Evolutionary conservation across 2,329 filamentous ascomycete genomes (phyloP).

Genomic region (Hypoxylon sp.): DNA sequence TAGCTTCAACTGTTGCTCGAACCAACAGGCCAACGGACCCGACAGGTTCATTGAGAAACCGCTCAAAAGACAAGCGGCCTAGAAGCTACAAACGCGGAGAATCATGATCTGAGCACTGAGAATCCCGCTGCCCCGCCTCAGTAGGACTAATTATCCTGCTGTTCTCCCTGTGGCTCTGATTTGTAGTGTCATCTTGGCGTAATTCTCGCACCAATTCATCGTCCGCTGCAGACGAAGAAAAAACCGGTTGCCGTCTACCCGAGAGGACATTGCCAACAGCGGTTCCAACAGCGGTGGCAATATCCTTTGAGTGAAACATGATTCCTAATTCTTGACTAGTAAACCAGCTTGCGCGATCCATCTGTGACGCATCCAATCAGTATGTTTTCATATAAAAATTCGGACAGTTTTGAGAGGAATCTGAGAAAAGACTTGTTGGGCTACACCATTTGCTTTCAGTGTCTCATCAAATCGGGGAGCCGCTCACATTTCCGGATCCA

Average conservation of each 20-base stretch:
- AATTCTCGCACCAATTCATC: constrained; percentile 12
- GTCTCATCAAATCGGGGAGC: not conserved
- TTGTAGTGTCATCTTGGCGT: constrained; percentile 1
- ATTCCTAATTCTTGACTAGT: constrained; percentile 88
- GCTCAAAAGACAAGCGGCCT: constrained; percentile 10
- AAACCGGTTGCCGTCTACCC: constrained; percentile 54
- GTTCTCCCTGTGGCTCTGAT: not conserved
- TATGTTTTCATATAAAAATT: not conserved
- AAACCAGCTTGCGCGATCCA: constrained; percentile 88
- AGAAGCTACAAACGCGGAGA: constrained; percentile 10
- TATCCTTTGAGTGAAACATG: constrained; percentile 61
- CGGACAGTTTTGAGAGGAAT: not conserved
- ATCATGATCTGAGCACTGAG: constrained; percentile 5
- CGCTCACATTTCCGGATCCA: constrained; percentile 77
- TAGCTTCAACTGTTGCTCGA: constrained; percentile 2
- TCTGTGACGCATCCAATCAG: constrained; percentile 49
- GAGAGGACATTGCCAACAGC: constrained; percentile 55
- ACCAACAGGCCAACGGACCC: constrained; percentile 12
- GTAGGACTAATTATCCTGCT: not conserved
- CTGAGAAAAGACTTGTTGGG: not conserved
- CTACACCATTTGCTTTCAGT: not conserved
- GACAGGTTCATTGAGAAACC: constrained; percentile 6
- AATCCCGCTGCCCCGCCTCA: not conserved
- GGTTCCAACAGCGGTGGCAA: constrained; percentile 54
- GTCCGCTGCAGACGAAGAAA: constrained; percentile 36